Percentiles rank a stretch among this genome's conserved stretches.
Evolutionary conservation across 805 yeast genomes (phyloP).

Genomic region (Candida sakaeoensis): DNA sequence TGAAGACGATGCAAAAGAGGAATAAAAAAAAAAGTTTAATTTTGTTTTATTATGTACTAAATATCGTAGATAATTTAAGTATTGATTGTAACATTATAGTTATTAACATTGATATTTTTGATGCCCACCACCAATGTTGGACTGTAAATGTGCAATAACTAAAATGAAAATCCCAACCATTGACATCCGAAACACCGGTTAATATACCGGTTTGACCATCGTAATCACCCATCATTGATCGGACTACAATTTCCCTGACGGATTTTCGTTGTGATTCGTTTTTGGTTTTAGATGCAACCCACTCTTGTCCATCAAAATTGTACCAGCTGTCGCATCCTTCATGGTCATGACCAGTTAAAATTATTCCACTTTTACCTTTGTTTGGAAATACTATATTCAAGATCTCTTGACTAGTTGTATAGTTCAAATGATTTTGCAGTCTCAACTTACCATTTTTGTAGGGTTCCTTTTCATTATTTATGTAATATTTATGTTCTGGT

Average conservation of each 20-base stretch:
- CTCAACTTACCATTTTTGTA: conserved; percentile 68
- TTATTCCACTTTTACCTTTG: conserved; percentile 63
- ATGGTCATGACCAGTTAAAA: conserved; percentile 94
- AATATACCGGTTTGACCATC: conserved; percentile 86
- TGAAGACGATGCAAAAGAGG: not conserved
- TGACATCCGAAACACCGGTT: conserved; percentile 60
- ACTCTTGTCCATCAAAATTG: conserved; percentile 40
- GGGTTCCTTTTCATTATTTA: conserved; percentile 53
- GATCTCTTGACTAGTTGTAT: conserved; percentile 62
- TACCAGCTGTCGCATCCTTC: conserved; percentile 83
- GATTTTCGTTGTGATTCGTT: conserved; percentile 22
- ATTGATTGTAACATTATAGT: conserved; percentile 28
- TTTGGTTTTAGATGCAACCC: conserved; percentile 56
- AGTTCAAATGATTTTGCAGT: conserved; percentile 80
- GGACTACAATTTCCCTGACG: conserved; percentile 76
- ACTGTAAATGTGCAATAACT: conserved; percentile 75
- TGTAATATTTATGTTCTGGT: conserved; percentile 53
- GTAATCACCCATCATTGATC: conserved; percentile 95
- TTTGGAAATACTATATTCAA: conserved; percentile 68
- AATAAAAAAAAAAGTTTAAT: not conserved
- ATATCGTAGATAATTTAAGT: conserved; percentile 5
- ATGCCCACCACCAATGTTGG: conserved; percentile 96
- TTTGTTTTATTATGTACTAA: conserved; percentile 2
- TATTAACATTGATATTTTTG: conserved; percentile 48
- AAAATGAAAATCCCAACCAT: conserved; percentile 65